Percentiles rank a stretch among this genome's conserved stretches.
Evolutionary conservation across 2,329 filamentous ascomycete genomes (phyloP).

Genomic region (Myriosclerotinia curreyana): DNA sequence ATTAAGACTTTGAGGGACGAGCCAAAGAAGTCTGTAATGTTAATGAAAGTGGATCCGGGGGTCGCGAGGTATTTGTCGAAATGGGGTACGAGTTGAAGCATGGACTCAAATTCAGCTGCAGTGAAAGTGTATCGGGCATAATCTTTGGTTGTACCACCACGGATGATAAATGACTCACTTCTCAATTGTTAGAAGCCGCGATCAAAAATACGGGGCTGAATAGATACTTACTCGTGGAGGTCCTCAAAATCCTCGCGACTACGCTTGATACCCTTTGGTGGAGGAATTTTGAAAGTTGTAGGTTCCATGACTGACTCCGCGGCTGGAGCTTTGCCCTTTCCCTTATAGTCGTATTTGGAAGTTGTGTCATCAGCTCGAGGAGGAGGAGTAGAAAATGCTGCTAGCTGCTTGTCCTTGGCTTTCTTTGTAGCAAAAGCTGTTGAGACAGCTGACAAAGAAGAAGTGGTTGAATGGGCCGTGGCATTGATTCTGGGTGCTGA

Average conservation of each 20-base stretch:
- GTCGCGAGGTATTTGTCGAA: background rate
- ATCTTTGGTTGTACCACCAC: background rate
- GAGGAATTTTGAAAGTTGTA: background rate
- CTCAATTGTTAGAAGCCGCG: background rate
- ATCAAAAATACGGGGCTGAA: background rate
- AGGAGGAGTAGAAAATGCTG: background rate
- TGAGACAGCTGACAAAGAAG: background rate
- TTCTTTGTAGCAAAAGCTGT: background rate
- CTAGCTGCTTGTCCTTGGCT: background rate
- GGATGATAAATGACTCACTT: background rate
- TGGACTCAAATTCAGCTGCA: background rate
- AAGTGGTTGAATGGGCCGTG: no score
- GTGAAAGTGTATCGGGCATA: background rate
- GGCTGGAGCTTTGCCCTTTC: no score
- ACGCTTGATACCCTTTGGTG: background rate
- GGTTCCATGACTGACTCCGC: background rate
- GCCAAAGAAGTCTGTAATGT: background rate
- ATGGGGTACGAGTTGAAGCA: background rate
- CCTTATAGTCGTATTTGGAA: accelerated
- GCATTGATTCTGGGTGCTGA: background rate
- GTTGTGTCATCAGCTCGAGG: background rate
- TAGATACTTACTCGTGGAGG: background rate
- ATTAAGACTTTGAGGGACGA: background rate
- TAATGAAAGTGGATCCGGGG: background rate
- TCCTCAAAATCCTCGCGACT: background rate